These are phyloP conservation scores for Phtheirospermum japonicum DNA, from an alignment of 257 asterid species.

Conservation along the genomic window DNA sequence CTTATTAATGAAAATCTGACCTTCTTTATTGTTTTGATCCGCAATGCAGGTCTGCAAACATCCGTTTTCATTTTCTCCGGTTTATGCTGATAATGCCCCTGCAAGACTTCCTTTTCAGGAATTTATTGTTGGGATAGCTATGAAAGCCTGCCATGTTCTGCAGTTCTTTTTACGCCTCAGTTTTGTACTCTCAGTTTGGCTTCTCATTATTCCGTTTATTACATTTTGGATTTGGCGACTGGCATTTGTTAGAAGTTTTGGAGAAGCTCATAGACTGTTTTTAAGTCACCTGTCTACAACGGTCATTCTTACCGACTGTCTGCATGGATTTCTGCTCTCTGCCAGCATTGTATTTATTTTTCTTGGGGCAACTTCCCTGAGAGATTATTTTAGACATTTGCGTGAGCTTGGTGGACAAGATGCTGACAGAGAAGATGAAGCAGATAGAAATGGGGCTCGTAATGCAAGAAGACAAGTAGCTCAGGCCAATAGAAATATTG, in stretches of 20 bases:
- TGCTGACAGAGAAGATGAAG: constrained; percentile 92
- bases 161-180: constrained; percentile 90
- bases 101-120: constrained; percentile 89
- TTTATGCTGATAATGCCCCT: constrained; percentile 93
- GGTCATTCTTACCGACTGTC: constrained; percentile 83
- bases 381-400: constrained; percentile 92
- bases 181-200: constrained; percentile 97
- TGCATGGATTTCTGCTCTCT: constrained; percentile 95
- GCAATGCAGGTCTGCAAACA: constrained; percentile 87
- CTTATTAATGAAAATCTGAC: constrained; percentile 11
- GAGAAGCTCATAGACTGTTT: constrained; percentile 86
- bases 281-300: constrained; percentile 85
- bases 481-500: constrained; percentile 73
- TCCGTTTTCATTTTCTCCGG: constrained; percentile 94
- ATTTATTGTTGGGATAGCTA: constrained; percentile 80
- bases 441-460: constrained; percentile 91
- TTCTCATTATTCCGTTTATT: constrained; percentile 87
- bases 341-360: constrained; percentile 96
- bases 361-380: constrained; percentile 96
- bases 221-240: constrained; percentile 99
- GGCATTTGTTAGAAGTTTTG: constrained; percentile 87
- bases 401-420: constrained; percentile 96
- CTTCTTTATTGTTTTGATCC: constrained; percentile 7
- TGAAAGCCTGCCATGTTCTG: constrained; percentile 91
- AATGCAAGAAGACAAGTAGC: constrained; percentile 80